phyloP scores from a whole-genome alignment of 129 eudicot genomes.

The Smallanthus sonchifolius region DNA sequence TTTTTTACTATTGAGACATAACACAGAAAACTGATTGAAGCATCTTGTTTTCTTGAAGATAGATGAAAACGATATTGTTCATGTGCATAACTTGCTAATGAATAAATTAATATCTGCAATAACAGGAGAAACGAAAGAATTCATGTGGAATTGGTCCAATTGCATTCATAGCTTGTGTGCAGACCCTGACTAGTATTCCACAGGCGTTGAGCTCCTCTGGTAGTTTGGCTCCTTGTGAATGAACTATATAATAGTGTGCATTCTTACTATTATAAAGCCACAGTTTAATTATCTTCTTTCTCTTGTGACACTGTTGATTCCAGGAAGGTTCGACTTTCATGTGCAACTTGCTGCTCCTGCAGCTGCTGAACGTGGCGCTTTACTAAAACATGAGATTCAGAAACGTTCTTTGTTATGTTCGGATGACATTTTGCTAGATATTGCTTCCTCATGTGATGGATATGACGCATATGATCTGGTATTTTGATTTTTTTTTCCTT shows the following conservation, averaged over 20 bases:
- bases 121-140: constrained; percentile 59
- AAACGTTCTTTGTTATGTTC: constrained; percentile 76
- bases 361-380: constrained; percentile 85
- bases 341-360: constrained; percentile 91
- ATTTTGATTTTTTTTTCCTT: neutral
- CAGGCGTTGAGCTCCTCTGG: constrained; percentile 85
- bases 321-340: constrained; percentile 97
- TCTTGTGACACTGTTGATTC: constrained; percentile 12
- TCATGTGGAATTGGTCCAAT: constrained; percentile 85
- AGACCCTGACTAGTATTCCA: constrained; percentile 72
- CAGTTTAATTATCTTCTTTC: neutral
- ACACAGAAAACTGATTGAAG: neutral
- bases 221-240: constrained; percentile 31
- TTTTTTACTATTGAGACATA: neutral
- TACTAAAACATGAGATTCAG: constrained; percentile 70
- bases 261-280: neutral
- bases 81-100: constrained; percentile 8
- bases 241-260: neutral
- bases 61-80: constrained; percentile 5
- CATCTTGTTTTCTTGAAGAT: neutral
- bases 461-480: constrained; percentile 99
- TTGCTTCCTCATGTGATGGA: constrained; percentile 95
- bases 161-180: constrained; percentile 84
- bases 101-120: neutral
- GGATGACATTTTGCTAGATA: constrained; percentile 62